Conservation (phyloP, 2,329 filamentous ascomycete species). For the Lachnellula willkommii region DNA sequence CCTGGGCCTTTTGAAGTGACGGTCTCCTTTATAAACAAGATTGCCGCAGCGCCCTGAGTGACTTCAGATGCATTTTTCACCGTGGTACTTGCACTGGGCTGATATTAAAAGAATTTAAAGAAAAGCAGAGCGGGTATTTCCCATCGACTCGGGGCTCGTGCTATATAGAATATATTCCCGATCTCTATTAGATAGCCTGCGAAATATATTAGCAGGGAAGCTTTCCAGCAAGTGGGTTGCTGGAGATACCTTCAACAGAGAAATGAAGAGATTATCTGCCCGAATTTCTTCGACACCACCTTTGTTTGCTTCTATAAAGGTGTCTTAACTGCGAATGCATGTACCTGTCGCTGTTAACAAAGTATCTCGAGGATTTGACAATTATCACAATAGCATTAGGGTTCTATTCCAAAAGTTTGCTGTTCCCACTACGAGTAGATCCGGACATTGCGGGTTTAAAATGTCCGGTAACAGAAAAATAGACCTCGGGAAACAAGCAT, state of each 20-base stretch:
- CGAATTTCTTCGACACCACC: constrained; percentile 91
- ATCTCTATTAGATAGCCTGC: constrained; percentile 6
- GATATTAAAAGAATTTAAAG: constrained; percentile 89
- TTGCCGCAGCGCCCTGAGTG: constrained; percentile 90
- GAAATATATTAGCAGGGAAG: background rate
- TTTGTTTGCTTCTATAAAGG: constrained; percentile 86
- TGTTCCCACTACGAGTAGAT: constrained; percentile 41
- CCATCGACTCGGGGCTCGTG: constrained; percentile 80
- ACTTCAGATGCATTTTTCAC: constrained; percentile 90
- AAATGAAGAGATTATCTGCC: constrained; percentile 76
- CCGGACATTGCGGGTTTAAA: constrained; percentile 34
- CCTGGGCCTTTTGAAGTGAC: no score
- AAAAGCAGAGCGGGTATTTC: constrained; percentile 81
- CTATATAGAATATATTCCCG: constrained; percentile 67
- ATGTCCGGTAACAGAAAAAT: constrained; percentile 38
- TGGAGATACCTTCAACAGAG: constrained; percentile 70
- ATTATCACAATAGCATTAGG: constrained; percentile 76
- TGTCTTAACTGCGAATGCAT: constrained; percentile 80
- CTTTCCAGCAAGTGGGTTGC: background rate
- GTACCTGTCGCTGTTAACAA: constrained; percentile 45
- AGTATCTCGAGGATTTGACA: background rate
- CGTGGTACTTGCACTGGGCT: constrained; percentile 76
- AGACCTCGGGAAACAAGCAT: no score
- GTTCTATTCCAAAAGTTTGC: constrained; percentile 67
- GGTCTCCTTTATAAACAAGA: constrained; percentile 73